phyloP scores from a whole-genome alignment of 2,329 filamentous ascomycete genomes.

The Amauroascus niger region DNA sequence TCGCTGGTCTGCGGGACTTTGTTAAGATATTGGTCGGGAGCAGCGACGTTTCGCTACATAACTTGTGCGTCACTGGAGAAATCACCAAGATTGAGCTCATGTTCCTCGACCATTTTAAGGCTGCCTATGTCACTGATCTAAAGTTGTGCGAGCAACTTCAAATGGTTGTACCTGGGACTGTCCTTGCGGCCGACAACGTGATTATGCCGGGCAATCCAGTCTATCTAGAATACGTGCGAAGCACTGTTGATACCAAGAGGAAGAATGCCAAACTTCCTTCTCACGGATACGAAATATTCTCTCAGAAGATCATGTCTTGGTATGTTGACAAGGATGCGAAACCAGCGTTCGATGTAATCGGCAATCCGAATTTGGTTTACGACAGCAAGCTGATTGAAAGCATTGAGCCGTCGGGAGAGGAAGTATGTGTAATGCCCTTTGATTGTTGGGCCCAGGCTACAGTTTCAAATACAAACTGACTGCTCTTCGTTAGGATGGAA shows the following conservation, averaged over 20 bases:
- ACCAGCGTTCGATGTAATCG: constrained; percentile 29
- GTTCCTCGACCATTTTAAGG: constrained; percentile 75
- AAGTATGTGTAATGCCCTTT: constrained; percentile 39
- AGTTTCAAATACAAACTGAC: too few species aligned
- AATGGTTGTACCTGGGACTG: constrained; percentile 49
- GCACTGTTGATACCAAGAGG: constrained; percentile 53
- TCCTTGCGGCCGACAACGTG: constrained; percentile 39
- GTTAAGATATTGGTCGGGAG: constrained; percentile 62
- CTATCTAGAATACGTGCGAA: constrained; percentile 55
- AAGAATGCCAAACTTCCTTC: constrained; percentile 28
- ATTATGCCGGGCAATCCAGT: constrained; percentile 37
- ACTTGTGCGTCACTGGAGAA: constrained; percentile 46
- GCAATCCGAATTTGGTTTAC: constrained; percentile 58
- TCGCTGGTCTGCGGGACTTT: constrained; percentile 61
- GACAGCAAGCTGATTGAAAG: constrained; percentile 54
- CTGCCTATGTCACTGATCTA: constrained; percentile 62
- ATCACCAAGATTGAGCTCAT: constrained; percentile 58
- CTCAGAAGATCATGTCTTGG: constrained; percentile 19
- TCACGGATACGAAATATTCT: constrained; percentile 19
- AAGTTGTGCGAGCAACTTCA: constrained; percentile 65
- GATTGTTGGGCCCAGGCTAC: background rate
- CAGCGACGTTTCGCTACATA: constrained; percentile 55
- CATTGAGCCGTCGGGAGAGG: constrained; percentile 57
- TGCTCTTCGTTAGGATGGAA: constrained; percentile 45
- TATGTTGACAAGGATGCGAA: constrained; percentile 23